phyloP scores from a whole-genome alignment of 345 rosid species.

The Arabis alpina region DNA sequence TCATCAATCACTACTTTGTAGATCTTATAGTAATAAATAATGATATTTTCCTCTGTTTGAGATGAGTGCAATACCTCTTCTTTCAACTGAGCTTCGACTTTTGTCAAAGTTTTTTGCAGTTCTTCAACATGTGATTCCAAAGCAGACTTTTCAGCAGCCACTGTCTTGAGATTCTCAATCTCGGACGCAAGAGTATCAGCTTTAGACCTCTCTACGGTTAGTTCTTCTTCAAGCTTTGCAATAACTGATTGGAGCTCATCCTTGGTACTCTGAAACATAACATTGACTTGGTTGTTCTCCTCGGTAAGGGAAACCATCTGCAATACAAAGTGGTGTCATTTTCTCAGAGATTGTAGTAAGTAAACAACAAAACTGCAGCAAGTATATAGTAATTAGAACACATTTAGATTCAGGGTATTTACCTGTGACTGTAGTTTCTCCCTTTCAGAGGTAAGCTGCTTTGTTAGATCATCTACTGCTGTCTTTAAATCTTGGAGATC shows the following conservation, averaged over 20 bases:
- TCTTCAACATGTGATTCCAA: constrained; percentile 66
- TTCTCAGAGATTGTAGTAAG: constrained; percentile 12
- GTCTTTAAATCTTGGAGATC: constrained; percentile 70
- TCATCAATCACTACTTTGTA: constrained; percentile 3
- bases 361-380: constrained; percentile 12
- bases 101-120: constrained; percentile 56
- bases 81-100: constrained; percentile 55
- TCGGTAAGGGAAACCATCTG: constrained; percentile 79
- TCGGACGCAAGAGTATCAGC: constrained; percentile 56
- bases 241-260: constrained; percentile 72
- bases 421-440: constrained; percentile 82
- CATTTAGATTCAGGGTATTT: constrained; percentile 30
- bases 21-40: neutral
- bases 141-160: constrained; percentile 55
- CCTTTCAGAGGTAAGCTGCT: constrained; percentile 68
- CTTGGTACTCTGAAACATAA: constrained; percentile 62
- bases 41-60: neutral
- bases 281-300: constrained; percentile 71
- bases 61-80: constrained; percentile 54
- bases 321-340: constrained; percentile 23
- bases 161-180: constrained; percentile 59
- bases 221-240: constrained; percentile 64
- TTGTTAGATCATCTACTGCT: constrained; percentile 61
- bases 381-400: neutral
- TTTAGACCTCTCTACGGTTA: constrained; percentile 54